Conservation (phyloP, 305 asterid species). For the Andrographis paniculata region DNA sequence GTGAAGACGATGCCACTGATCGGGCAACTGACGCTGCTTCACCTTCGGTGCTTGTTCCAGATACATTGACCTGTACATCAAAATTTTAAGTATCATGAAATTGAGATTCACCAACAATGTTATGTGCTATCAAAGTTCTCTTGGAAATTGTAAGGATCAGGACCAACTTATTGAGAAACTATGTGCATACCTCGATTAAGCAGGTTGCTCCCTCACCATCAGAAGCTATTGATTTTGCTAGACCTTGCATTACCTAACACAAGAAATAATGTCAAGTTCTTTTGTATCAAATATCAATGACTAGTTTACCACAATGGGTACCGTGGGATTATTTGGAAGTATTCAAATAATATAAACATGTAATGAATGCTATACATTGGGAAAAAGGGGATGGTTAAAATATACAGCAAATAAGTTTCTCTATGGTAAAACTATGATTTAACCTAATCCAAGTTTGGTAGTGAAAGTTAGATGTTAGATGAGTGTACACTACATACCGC, state of each 20-base stretch:
- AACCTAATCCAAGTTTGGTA: too few species aligned
- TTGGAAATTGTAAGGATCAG: too few species aligned
- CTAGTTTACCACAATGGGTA: too few species aligned
- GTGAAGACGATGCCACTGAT: conserved; percentile 90
- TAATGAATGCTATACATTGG: too few species aligned
- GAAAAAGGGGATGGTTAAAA: too few species aligned
- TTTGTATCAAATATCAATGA: too few species aligned
- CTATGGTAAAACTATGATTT: too few species aligned
- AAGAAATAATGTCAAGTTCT: conserved; percentile 7
- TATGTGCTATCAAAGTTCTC: neutral
- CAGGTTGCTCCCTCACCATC: conserved; percentile 99
- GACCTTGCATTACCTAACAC: conserved; percentile 94
- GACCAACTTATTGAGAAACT: neutral
- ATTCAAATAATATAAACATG: too few species aligned
- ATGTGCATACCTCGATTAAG: conserved; percentile 73
- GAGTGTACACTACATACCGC: conserved; percentile 59
- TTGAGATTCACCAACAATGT: too few species aligned
- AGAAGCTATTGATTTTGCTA: conserved; percentile 97
- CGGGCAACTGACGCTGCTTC: conserved; percentile 91
- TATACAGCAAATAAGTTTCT: neutral
- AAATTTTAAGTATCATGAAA: conserved; percentile 14
- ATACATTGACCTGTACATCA: conserved; percentile 57
- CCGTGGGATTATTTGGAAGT: too few species aligned
- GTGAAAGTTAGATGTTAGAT: too few species aligned
- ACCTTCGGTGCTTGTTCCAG: conserved; percentile 73